Conservation (phyloP, 2,329 filamentous ascomycete species). For the Annulohypoxylon truncatum region DNA sequence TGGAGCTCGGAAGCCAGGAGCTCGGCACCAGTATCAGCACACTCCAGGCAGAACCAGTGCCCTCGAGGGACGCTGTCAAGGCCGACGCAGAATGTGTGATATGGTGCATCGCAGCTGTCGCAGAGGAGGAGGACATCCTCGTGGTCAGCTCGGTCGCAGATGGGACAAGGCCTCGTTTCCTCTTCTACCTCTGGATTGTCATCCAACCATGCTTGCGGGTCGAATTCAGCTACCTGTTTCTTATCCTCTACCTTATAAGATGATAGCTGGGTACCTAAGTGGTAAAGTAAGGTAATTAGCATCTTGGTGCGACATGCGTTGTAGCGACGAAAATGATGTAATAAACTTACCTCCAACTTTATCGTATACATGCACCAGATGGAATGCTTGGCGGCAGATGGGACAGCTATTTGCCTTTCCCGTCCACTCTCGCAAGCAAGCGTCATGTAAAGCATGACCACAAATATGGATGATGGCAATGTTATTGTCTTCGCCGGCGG, state of each 20-base stretch:
- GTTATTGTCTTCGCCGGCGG: constrained; percentile 53
- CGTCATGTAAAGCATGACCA: constrained; percentile 91
- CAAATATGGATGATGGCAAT: constrained; percentile 77
- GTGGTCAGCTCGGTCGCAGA: constrained; percentile 84
- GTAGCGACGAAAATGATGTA: constrained; percentile 19
- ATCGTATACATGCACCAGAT: constrained; percentile 86
- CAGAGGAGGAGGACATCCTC: constrained; percentile 89
- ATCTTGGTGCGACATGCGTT: constrained; percentile 19
- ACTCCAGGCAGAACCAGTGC: constrained; percentile 92
- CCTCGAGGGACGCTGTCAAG: constrained; percentile 80
- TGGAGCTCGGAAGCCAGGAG: constrained; percentile 57
- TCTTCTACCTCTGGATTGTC: constrained; percentile 79
- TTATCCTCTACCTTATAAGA: constrained; percentile 79
- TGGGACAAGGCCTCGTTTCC: constrained; percentile 78
- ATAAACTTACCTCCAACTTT: constrained; percentile 77
- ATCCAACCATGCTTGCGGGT: constrained; percentile 78
- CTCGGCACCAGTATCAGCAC: constrained; percentile 60
- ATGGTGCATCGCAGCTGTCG: constrained; percentile 88
- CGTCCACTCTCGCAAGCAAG: constrained; percentile 93
- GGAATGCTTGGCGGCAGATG: constrained; percentile 93
- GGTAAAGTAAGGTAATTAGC: constrained; percentile 38
- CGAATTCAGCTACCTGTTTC: constrained; percentile 90
- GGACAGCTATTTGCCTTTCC: constrained; percentile 98
- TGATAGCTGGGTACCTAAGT: constrained; percentile 65
- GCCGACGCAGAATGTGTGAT: constrained; percentile 92